These are phyloP conservation scores for Achaetomium macrosporum DNA, from an alignment of 2,329 filamentous ascomycete species.

Conservation along the genomic window DNA sequence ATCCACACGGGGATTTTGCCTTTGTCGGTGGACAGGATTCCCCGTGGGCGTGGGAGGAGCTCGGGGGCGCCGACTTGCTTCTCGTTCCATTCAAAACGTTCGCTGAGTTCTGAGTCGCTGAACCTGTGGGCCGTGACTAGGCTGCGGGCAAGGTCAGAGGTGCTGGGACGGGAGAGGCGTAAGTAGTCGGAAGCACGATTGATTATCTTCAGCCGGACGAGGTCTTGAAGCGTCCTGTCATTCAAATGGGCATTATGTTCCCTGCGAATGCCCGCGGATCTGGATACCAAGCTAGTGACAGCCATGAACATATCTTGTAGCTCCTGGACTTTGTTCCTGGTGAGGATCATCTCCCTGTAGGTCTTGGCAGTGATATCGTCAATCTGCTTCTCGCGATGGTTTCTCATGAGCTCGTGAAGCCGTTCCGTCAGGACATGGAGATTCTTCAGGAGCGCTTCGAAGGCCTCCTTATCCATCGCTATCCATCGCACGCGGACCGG, in stretches of 20 bases:
- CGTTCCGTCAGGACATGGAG: constrained; percentile 24
- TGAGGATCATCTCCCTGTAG: constrained; percentile 25
- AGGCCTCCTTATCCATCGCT: constrained; percentile 22
- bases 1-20: constrained; percentile 22
- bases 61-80: constrained; percentile 4
- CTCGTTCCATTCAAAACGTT: constrained; percentile 19
- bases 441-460: constrained; percentile 21
- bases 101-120: constrained; percentile 4
- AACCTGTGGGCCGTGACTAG: constrained; percentile 13
- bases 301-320: constrained; percentile 23
- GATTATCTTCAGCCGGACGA: constrained; percentile 23
- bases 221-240: constrained; percentile 19
- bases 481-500: constrained; percentile 24
- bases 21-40: constrained; percentile 12
- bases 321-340: constrained; percentile 22
- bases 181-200: constrained; percentile 16
- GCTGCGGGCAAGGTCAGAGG: background rate
- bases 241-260: constrained; percentile 11
- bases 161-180: constrained; percentile 14
- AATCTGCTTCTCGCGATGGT: constrained; percentile 18
- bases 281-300: constrained; percentile 16
- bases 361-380: constrained; percentile 26
- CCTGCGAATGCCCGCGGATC: constrained; percentile 11
- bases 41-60: constrained; percentile 15
- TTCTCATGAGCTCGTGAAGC: constrained; percentile 24